Base-by-base conservation (phyloP, 805 yeast species). In the Yamadazyma scolyti region DNA sequence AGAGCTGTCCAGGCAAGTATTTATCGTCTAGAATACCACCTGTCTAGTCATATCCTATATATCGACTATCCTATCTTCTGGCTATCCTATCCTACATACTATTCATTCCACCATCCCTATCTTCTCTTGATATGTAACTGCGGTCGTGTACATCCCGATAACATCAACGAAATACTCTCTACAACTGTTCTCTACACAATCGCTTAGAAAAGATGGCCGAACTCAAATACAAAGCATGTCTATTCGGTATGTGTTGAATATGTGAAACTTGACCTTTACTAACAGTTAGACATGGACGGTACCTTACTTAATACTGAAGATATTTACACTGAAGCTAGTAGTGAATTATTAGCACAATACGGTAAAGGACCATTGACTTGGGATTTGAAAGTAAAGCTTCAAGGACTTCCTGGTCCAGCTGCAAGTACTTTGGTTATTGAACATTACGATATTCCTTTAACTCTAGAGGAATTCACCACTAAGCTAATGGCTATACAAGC, bases 231-330 rank as follows among this genome's bases (percentile, higher is more conserved):
- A 77, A 68, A 53, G 89, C 88, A 20, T 80, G 87, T 65, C 79
- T 81, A 39, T 81, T 80, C 51, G 86, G 82, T 68, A 69, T 31
- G 77, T 71, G n/a, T n/a, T n/a, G n/a, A n/a, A n/a, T n/a, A n/a
- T n/a, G n/a, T 10, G 16, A 25, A 16, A 3, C 7, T 10, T 14
- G 18, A 22, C 20, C 10, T 3, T 9, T 27, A 16, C 31, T n/a
- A 14, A 20, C 41, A 38, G 50, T 33, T 27, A 66, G 96, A 86
- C 68, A 85, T 93, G 97, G 99, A 93, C 54, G 99, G 99, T 1
- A 73, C 94, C 15, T 67, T 93, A 40, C 74, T 93, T 51, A 86
- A 89, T 61, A 84, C 97, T 4, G 99, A 93, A 58, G 94, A 85
- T 43, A 68, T 89, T 33, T 93, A 93, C 56, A 90, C 98, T 1